phyloP scores from a whole-genome alignment of 768 basidiomycete species.

The Mycena olivaceomarginata region DNA sequence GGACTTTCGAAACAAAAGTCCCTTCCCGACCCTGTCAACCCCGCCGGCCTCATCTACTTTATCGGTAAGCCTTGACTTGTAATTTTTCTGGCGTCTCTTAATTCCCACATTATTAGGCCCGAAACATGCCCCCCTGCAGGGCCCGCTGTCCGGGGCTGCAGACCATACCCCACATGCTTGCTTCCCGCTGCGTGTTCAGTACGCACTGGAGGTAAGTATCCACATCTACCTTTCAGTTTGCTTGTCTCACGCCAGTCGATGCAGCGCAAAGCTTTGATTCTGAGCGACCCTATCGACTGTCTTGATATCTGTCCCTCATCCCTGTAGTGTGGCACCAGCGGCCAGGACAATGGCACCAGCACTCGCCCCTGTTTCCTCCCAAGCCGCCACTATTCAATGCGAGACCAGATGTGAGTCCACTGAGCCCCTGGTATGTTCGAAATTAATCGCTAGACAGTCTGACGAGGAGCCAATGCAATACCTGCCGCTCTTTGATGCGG shows the following conservation, averaged over 20 bases:
- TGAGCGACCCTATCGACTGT: too few relatives aligned
- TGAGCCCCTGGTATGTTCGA: too few relatives aligned
- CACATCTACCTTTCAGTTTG: not conserved
- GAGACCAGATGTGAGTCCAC: not conserved
- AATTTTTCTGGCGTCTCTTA: too few relatives aligned
- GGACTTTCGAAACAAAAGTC: not conserved
- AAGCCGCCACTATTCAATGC: not conserved
- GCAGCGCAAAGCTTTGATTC: too few relatives aligned
- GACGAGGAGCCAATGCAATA: too few relatives aligned
- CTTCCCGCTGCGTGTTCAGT: not conserved
- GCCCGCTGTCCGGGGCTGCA: not conserved
- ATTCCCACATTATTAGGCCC: not conserved
- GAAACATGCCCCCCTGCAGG: not conserved
- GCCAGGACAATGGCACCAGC: too few relatives aligned
- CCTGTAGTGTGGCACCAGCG: too few relatives aligned
- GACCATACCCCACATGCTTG: not conserved
- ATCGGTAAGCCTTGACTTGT: not conserved
- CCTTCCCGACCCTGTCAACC: not conserved
- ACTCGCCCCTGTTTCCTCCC: too few relatives aligned
- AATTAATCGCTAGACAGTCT: too few relatives aligned
- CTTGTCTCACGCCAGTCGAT: not conserved
- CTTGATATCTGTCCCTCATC: too few relatives aligned
- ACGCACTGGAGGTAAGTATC: not conserved
- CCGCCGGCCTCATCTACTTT: not conserved
- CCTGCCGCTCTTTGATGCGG: not conserved